Conservation (phyloP, 352 stramenopile species). For the Phytophthora agathidicida region DNA sequence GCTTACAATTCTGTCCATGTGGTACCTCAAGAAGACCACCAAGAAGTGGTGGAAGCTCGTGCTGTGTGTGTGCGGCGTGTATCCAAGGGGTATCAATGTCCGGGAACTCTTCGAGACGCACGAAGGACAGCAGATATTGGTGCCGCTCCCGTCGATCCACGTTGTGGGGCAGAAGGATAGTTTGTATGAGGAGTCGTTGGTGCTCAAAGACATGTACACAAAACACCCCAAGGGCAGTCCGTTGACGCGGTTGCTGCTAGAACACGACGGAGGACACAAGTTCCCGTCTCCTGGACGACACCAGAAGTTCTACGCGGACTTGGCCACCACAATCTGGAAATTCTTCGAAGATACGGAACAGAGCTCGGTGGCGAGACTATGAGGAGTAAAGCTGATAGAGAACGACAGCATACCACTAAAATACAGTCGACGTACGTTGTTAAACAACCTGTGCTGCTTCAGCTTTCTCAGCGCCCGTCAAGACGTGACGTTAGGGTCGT, state of each 20-base stretch:
- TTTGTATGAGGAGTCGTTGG: conserved; percentile 48
- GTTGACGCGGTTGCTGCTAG: conserved; percentile 42
- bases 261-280: conserved; percentile 64
- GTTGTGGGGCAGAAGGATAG: conserved; percentile 55
- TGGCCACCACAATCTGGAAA: conserved; percentile 49
- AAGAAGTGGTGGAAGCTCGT: conserved; percentile 61
- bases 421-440: conserved; percentile 17
- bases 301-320: conserved; percentile 45
- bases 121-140: conserved; percentile 39
- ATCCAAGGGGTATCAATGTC: conserved; percentile 40
- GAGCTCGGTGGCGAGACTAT: conserved; percentile 38
- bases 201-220: conserved; percentile 53
- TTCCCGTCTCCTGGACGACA: conserved; percentile 66
- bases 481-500: conserved; percentile 1
- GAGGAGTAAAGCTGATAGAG: conserved; percentile 17
- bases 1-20: conserved; percentile 67
- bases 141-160: conserved; percentile 69
- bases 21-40: conserved; percentile 47
- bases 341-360: conserved; percentile 48
- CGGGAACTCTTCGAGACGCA: conserved; percentile 50
- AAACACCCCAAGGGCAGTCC: conserved; percentile 38
- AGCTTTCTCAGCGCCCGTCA: no score
- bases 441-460: conserved; percentile 2
- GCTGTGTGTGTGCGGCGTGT: conserved; percentile 54
- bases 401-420: conserved; percentile 11